A percentile compares a stretch with the other conserved stretches of the same genome.
Evolutionary conservation across 768 basidiomycete species (phyloP).

Genomic region (Tylopilus sp.): DNA sequence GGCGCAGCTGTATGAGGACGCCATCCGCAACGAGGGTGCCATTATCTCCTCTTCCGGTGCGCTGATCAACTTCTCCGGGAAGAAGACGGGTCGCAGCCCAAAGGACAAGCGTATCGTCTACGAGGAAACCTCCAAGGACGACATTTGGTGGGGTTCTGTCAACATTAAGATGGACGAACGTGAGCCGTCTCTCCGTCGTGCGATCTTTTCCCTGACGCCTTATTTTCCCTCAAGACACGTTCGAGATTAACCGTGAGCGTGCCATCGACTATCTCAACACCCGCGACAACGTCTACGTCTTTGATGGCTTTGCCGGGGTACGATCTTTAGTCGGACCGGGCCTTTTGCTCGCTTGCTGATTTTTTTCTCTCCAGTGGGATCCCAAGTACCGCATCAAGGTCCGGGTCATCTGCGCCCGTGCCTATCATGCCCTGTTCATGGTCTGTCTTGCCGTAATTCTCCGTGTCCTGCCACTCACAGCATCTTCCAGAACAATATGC

Average conservation of each 20-base stretch:
- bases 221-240: conserved; percentile 64
- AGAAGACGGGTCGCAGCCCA: conserved; percentile 96
- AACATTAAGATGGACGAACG: conserved; percentile 99
- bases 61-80: conserved; percentile 99
- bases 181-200: conserved; percentile 36
- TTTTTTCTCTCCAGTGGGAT: conserved; percentile 66
- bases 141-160: conserved; percentile 99
- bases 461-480: conserved; percentile 6
- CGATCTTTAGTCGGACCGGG: conserved; percentile 21
- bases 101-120: conserved; percentile 99
- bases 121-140: conserved; percentile 93
- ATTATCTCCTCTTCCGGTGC: conserved; percentile 96
- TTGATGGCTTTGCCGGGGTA: conserved; percentile 92
- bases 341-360: neutral
- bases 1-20: conserved; percentile 94
- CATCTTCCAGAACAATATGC: conserved; percentile 90
- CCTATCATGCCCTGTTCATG: conserved; percentile 99
- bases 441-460: conserved; percentile 41
- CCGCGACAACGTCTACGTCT: conserved; percentile 96
- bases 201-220: neutral
- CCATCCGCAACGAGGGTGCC: conserved; percentile 97
- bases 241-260: conserved; percentile 98
- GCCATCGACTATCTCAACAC: conserved; percentile 99
- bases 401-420: conserved; percentile 96
- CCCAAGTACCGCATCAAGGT: conserved; percentile 99